Evolutionary conservation across 305 asterid species (phyloP).

Genomic region (Rubia balearica): DNA sequence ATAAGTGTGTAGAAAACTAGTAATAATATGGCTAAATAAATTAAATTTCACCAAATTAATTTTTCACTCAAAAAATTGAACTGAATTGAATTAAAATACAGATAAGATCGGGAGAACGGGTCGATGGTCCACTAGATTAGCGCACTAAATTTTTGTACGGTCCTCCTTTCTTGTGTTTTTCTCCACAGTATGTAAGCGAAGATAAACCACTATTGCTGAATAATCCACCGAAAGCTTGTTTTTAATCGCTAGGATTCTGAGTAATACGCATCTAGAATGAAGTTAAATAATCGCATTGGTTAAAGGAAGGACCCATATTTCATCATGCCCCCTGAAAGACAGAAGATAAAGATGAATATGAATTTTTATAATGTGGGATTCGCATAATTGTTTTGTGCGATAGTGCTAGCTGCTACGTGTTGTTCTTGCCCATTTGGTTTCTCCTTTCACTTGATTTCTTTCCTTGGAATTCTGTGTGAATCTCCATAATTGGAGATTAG

Average conservation of each 20-base stretch:
- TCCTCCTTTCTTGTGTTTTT: background rate
- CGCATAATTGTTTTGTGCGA: slow-evolving; percentile 8
- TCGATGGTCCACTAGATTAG: background rate
- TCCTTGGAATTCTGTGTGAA: background rate
- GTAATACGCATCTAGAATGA: background rate
- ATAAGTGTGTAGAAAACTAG: no score
- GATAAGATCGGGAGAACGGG: no score
- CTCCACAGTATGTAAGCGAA: background rate
- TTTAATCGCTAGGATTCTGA: background rate
- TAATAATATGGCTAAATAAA: no score
- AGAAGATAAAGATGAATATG: slow-evolving; percentile 1
- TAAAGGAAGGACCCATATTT: background rate
- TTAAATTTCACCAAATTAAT: no score
- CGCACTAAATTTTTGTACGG: background rate
- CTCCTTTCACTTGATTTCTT: background rate
- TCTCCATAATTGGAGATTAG: background rate
- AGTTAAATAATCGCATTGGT: background rate
- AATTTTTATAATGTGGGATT: background rate
- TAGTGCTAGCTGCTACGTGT: slow-evolving; percentile 13
- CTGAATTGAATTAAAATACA: no score
- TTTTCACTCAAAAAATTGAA: no score
- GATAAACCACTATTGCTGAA: background rate
- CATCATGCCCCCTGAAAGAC: background rate
- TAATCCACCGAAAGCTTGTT: background rate
- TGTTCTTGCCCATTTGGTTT: slow-evolving; percentile 10